Percentiles rank a stretch among this genome's conserved stretches.
phyloP scores from a whole-genome alignment of 805 yeast species.

The Candida corydali region DNA sequence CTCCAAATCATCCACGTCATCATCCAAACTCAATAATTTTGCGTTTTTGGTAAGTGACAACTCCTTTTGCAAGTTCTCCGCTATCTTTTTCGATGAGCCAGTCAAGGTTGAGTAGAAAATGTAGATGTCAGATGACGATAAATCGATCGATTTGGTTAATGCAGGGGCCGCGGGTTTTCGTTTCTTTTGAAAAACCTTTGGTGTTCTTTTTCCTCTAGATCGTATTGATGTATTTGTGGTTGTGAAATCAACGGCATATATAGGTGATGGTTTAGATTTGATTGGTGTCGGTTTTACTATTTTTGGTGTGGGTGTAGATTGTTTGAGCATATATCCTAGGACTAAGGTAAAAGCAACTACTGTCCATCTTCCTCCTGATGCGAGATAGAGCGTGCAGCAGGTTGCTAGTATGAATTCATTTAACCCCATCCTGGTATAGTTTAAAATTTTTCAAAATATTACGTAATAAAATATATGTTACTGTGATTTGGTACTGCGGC shows the following conservation, averaged over 20 bases:
- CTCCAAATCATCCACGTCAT: slow-evolving; percentile 77
- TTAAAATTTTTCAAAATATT: slow-evolving; percentile 2
- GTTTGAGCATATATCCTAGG: slow-evolving; percentile 9
- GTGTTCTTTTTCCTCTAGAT: slow-evolving; percentile 25
- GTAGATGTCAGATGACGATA: slow-evolving; percentile 52
- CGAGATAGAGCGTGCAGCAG: slow-evolving; percentile 25
- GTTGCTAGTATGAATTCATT: slow-evolving; percentile 12
- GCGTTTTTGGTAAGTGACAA: slow-evolving; percentile 27
- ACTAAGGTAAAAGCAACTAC: slow-evolving; percentile 22
- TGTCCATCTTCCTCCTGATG: slow-evolving; percentile 43
- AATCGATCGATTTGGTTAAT: slow-evolving; percentile 35
- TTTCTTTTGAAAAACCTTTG: slow-evolving; percentile 38
- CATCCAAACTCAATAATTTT: slow-evolving; percentile 65
- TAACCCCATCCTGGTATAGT: background rate
- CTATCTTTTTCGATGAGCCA: slow-evolving; percentile 74
- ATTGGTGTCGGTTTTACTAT: background rate
- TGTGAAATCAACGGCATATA: slow-evolving; percentile 42
- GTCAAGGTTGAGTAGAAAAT: slow-evolving; percentile 84
- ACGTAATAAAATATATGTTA: background rate
- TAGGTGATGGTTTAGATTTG: slow-evolving; percentile 21
- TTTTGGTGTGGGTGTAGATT: background rate
- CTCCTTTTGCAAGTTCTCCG: slow-evolving; percentile 44
- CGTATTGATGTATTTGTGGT: slow-evolving; percentile 22
- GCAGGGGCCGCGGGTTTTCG: slow-evolving; percentile 23
- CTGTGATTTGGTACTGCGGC: too few relatives aligned